Percentiles rank a stretch among this genome's conserved stretches.
Conservation (phyloP, 208 protist species). For the Leishmania tropica region DNA sequence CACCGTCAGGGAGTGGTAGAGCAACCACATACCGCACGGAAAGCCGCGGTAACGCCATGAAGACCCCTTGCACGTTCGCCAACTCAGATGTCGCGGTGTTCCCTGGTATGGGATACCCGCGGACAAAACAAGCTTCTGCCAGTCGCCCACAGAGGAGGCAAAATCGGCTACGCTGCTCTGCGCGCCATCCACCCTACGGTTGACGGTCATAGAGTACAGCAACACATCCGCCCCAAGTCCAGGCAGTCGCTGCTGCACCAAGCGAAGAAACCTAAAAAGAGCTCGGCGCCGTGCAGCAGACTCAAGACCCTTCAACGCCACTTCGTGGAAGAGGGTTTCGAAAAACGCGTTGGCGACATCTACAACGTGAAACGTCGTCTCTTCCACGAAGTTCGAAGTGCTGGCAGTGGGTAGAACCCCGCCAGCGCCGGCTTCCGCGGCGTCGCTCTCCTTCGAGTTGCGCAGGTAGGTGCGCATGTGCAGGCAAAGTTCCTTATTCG, state of each 20-base stretch:
- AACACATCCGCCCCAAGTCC: slow-evolving; percentile 41
- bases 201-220: slow-evolving; percentile 27
- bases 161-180: background rate
- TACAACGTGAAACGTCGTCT: slow-evolving; percentile 29
- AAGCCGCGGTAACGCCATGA: slow-evolving; percentile 64
- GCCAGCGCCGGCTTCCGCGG: background rate
- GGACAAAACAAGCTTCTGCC: slow-evolving; percentile 46
- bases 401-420: too few relatives aligned
- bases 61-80: slow-evolving; percentile 65
- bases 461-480: slow-evolving; percentile 29
- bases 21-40: slow-evolving; percentile 76
- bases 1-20: slow-evolving; percentile 69
- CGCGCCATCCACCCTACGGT: background rate
- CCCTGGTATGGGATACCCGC: slow-evolving; percentile 61
- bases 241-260: slow-evolving; percentile 43
- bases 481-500: slow-evolving; percentile 12
- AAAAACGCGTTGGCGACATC: slow-evolving; percentile 74
- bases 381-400: slow-evolving; percentile 38
- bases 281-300: slow-evolving; percentile 26
- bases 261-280: slow-evolving; percentile 46
- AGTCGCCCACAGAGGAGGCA: slow-evolving; percentile 22
- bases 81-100: slow-evolving; percentile 40
- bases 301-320: slow-evolving; percentile 40
- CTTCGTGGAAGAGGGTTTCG: slow-evolving; percentile 63
- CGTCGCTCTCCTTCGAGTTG: slow-evolving; percentile 13